Evolutionary conservation across 108 stramenopile species (phyloP), one percentile per base, ranked within the genome.

Genomic region (Chaetoceros tenuissimus): DNA sequence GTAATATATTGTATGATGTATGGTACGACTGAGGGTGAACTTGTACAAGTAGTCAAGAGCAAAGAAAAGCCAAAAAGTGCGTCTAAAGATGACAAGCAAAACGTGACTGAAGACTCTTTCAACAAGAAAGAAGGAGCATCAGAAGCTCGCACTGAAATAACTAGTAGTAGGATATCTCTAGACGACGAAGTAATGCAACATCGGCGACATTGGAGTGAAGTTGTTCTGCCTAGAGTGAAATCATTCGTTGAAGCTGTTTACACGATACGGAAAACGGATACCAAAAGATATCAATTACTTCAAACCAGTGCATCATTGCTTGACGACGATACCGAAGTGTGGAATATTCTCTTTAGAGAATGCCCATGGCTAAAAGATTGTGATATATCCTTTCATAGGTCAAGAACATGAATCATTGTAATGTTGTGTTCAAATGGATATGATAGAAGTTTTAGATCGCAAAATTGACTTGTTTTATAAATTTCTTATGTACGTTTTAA

Each of bases 1-100:
- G 68, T 63, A 18, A 48, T 72, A 10, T 91, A 91, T 52, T 87
- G 85, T 51, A 60, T 80, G 1, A 87, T 91, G 89, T 79, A 91
- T 48, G 70, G 65, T 23, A 62, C 66, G 0, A 61, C 77, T 18
- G 79, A 74, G 2, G 89, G 85, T 2, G 89, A 91, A 62, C 46
- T 87, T 29, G 55, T 91, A 1, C 89, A 91, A 66, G 89, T 91
- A 8, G 46, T 90, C 17, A 59, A 84, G 21, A 60, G 28, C 18
- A 30, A 28, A 13, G 43, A 8, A 0, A 13, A 2, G 18, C 20
- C 45, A 27, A 28, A 2, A 40, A 30, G 34, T 7, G 19, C 26
- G n/a, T 27, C 7, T 53, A 30, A 55, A 18, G 21, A 59, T 29
- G 19, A 48, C 48, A 17, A 13, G 20, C 13, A 50, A 50, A 7